Evolutionary conservation across 164 flowering plant species (phyloP).

Genomic region (Aristolochia contorta): DNA sequence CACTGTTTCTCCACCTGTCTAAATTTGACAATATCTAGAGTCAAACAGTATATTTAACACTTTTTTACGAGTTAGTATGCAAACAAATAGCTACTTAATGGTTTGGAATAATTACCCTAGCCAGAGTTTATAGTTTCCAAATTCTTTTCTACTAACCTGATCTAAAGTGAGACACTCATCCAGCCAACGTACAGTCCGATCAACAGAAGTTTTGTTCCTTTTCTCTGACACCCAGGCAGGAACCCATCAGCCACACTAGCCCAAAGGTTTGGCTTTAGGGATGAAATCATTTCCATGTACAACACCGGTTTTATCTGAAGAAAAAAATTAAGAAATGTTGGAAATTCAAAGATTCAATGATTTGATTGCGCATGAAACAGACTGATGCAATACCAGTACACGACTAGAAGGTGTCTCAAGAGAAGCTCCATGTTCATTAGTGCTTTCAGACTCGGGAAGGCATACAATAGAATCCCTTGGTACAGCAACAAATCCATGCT

Average conservation of each 20-base stretch:
- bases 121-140: too few relatives aligned
- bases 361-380: background rate
- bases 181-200: constrained; percentile 79
- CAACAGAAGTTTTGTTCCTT: constrained; percentile 71
- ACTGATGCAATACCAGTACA: constrained; percentile 29
- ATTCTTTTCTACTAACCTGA: constrained; percentile 19
- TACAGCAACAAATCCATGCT: constrained; percentile 49
- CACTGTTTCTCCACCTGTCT: constrained; percentile 29
- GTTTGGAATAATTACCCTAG: too few relatives aligned
- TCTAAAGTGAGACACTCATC: constrained; percentile 63
- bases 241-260: constrained; percentile 77
- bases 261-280: constrained; percentile 73
- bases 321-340: background rate
- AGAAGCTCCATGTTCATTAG: constrained; percentile 66
- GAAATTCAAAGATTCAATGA: background rate
- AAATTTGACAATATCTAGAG: background rate
- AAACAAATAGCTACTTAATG: background rate
- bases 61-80: background rate
- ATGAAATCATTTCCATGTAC: constrained; percentile 60
- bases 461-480: constrained; percentile 63
- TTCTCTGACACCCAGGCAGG: constrained; percentile 72
- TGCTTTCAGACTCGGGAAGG: constrained; percentile 46
- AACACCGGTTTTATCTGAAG: constrained; percentile 59
- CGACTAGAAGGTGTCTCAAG: constrained; percentile 81
- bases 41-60: too few relatives aligned